These are phyloP conservation scores for Colletotrichum chrysophilum DNA, from an alignment of 2,329 filamentous ascomycete species.

Conservation along the genomic window DNA sequence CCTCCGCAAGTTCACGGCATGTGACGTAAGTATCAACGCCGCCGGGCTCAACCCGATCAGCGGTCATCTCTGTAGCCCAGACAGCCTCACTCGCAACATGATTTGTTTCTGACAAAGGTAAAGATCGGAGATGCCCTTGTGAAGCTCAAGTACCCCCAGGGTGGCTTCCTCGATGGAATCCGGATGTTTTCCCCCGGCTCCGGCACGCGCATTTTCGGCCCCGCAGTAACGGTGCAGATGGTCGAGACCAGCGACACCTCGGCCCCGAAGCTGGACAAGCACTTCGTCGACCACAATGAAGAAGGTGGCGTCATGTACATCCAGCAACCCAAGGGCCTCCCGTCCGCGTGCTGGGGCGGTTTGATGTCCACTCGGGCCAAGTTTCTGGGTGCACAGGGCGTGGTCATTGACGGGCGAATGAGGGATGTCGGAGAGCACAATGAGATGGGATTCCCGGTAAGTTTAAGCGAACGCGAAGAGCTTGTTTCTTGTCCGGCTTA, in stretches of 20 bases:
- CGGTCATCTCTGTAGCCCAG: neutral
- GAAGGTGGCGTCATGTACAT: slow-evolving; percentile 32
- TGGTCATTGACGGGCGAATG: slow-evolving; percentile 31
- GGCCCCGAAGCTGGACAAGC: slow-evolving; percentile 28
- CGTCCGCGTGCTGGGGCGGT: slow-evolving; percentile 32
- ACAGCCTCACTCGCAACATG: neutral
- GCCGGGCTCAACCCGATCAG: neutral
- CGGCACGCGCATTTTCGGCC: slow-evolving; percentile 32
- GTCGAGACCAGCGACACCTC: slow-evolving; percentile 27
- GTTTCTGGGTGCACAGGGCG: slow-evolving; percentile 28
- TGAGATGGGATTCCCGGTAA: slow-evolving; percentile 24
- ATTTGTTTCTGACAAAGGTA: neutral
- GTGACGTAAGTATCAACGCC: slow-evolving; percentile 1
- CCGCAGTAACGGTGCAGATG: slow-evolving; percentile 34
- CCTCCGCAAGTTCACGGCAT: slow-evolving; percentile 5
- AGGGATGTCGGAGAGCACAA: slow-evolving; percentile 33
- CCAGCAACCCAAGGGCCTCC: slow-evolving; percentile 29
- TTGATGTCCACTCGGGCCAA: slow-evolving; percentile 34
- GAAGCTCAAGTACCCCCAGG: slow-evolving; percentile 31
- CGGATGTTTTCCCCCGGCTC: slow-evolving; percentile 26
- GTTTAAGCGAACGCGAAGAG: neutral
- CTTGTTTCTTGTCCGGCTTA: neutral
- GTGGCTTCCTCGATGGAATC: slow-evolving; percentile 30
- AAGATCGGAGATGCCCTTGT: slow-evolving; percentile 30
- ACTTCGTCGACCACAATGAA: slow-evolving; percentile 33